These are phyloP conservation scores for Adenanthera pavonina DNA, from an alignment of 306 rosid species.

Conservation along the genomic window DNA sequence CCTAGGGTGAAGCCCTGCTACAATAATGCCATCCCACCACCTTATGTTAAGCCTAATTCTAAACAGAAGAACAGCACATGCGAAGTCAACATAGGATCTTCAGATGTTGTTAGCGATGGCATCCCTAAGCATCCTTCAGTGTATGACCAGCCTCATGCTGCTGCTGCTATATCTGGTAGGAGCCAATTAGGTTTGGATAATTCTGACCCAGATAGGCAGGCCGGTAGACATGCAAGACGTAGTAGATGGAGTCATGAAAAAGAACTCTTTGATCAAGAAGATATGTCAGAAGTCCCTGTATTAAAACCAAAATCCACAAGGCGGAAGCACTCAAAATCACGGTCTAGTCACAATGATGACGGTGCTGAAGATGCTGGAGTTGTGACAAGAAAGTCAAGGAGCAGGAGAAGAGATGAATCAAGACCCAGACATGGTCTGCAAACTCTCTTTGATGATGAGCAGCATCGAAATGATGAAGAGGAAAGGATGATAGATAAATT, in stretches of 20 bases:
- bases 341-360: conserved; percentile 48
- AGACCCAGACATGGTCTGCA: conserved; percentile 69
- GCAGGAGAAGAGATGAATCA: conserved; percentile 64
- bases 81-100: conserved; percentile 41
- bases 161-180: conserved; percentile 43
- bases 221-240: conserved; percentile 45
- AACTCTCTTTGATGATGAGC: conserved; percentile 78
- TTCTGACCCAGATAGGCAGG: conserved; percentile 57
- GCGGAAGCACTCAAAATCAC: conserved; percentile 73
- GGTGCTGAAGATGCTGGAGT: conserved; percentile 53
- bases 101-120: conserved; percentile 38
- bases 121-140: conserved; percentile 47
- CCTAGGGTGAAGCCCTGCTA: conserved; percentile 59
- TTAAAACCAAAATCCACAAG: conserved; percentile 72
- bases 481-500: conserved; percentile 86
- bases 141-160: conserved; percentile 51
- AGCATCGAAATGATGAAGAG: conserved; percentile 66
- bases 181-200: conserved; percentile 52
- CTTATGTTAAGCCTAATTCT: conserved; percentile 71
- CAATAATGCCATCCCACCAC: conserved; percentile 77
- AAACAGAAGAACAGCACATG: conserved; percentile 55
- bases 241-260: conserved; percentile 53
- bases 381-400: conserved; percentile 63
- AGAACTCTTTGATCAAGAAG: conserved; percentile 42
- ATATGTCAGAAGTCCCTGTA: conserved; percentile 47